Evolutionary conservation across 495 filamentous ascomycete genomes (phyloP), one percentile per base, ranked within the genome.

Genomic region (Penicillium fimorum): DNA sequence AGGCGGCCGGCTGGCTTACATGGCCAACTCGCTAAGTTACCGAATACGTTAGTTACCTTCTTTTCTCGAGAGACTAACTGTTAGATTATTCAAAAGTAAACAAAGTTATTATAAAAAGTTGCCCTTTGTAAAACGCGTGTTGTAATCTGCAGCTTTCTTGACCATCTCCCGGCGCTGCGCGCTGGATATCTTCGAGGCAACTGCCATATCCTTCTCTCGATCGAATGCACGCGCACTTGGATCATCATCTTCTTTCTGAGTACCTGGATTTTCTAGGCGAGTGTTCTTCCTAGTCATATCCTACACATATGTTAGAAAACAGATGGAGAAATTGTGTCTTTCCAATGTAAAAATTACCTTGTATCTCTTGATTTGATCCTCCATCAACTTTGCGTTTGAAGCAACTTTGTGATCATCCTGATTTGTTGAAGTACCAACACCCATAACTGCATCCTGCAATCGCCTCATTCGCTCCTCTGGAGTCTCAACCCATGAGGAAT

Each of bases 141-240:
- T 86, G 77, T 96, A 97, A 62, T 91, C 87, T 35, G 86, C 82
- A 10, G 93, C 90, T 62, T 84, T 84, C 44, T 84, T 87, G 45
- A 97, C 58, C 80, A 98, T 75, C 65, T 97, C 88, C 56, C 80
- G 85, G 58, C 86, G 85, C 78, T 96, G 84, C 18, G 82, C 73
- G 62, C 85, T 72, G n/a, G 85, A 86, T 40, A 97, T 82, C 67
- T 83, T 85, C 3, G 84, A 82, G 11, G 87, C 86, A 10, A 87
- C 76, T 45, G 82, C 87, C 80, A 98, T 94, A 71, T 98, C 94
- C 78, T 97, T 98, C 74, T 98, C 92, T 44, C 83, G 79, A 74
- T 97, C 91, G 76, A 97, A 98, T 9, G 84, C 87, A 57, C 94
- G 78, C 69, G 84, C 84, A 65, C 89, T 95, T 22, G 94, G 94